Evolutionary conservation across 2,329 filamentous ascomycete species (phyloP), one percentile per base, ranked within the genome.

Genomic region (Colletotrichum sp.): DNA sequence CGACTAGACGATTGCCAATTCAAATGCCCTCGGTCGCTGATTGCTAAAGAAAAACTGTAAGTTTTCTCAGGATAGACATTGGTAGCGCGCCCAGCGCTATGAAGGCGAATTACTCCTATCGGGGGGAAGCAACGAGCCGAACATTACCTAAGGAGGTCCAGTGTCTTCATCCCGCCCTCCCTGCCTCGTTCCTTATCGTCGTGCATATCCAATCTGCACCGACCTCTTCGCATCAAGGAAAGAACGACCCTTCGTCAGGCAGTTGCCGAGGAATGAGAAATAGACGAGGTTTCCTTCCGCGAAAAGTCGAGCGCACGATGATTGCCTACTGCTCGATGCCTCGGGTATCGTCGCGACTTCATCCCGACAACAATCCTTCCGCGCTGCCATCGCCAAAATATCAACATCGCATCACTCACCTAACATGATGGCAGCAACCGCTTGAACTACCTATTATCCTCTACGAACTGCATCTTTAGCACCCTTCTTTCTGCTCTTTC

Each of bases 381-480:
- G 12, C 15, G n/a, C 9, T 52, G 30, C 49, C 66, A 68, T 68
- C 66, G 8, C 16, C 39, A 34, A 8, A 6, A 13, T 15, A 13
- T 21, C 4, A 57, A 16, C 30, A 5, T 28, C 66, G 18, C 21
- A 32, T 59, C 39, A 21, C 18, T 3, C 24, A n/a, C 26, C 26
- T 59, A 13, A 59, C 3, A 57, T 72, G 65, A 36, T 36, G 59
- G 39, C 44, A 59, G n/a, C 8, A 49, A 18, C 13, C 5, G 12
- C 60, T 28, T 49, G 24, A 36, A 7, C 9, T 4, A 44, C 12
- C 12, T 21, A 26, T n/a, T 21, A 34, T 13, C 26, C 44, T 24
- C 24, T 49, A 52, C 18, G 15, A 72, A 52, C 44, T 52, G 6
- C 28, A 75, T 66, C 7, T 5, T 69, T 34, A 71, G 12, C 32